Evolutionary conservation across 1,139 yeast species (phyloP), one percentile per base, ranked within the genome.

Genomic region (Candida sp.): DNA sequence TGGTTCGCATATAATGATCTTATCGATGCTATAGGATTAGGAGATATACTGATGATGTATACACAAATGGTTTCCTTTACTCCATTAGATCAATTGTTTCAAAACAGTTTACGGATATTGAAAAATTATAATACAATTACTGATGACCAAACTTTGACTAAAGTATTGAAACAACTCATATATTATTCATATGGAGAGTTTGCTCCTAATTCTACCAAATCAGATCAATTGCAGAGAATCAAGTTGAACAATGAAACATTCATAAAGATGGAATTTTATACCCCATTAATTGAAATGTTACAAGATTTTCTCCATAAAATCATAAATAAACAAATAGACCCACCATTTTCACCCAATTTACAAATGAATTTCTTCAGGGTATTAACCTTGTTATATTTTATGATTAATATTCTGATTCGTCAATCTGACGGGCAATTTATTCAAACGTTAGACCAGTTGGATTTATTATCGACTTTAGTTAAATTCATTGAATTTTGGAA

Each of bases 401-500:
- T 77, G 42, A 50, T 77, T 8, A 69, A 65, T 45, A 60, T 63
- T 2, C 52, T 64, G 27, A 43, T 75, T 30, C 25, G 38, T 3
- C 23, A 22, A 21, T 11, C 51, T 50, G 11, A 48, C 52, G 23
- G 48, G 58, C 40, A 42, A 12, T 55, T 54, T 39, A 30, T 59
- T 48, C 45, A 52, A 1, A 50, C 55, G 29, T 50, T 74, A 38
- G 57, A 55, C 4, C 53, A 60, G 3, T 39, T 60, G 0, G 66
- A 74, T 33, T 36, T 84, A 1, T 51, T 87, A 38, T 53, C 72
- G 1, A 63, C 63, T 15, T 55, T 87, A 8, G 64, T 83, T 1
- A 61, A 65, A 29, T 75, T 79, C 42, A 69, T 87, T 9, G 90
- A 85, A 47, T 66, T 74, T 43, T 82, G 95, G 84, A 76, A 89